These are phyloP conservation scores for Aethionema arabicum DNA, from an alignment of 345 rosid species.

Conservation along the genomic window DNA sequence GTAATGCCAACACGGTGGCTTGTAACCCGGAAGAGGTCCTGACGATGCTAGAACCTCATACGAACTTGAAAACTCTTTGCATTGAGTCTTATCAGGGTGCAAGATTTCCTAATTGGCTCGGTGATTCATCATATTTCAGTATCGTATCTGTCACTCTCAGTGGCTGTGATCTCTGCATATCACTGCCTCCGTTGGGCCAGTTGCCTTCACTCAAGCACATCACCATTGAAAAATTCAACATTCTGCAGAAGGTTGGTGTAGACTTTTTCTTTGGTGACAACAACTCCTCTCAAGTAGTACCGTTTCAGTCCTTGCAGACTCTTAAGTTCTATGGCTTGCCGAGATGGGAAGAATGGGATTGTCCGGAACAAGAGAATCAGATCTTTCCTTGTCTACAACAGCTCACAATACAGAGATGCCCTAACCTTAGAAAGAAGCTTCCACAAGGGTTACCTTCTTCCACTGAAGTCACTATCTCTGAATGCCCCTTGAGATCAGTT, in stretches of 20 bases:
- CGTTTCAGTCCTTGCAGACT: constrained; percentile 42
- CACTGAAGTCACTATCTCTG: constrained; percentile 31
- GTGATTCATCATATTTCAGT: constrained; percentile 32
- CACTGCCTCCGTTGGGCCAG: constrained; percentile 45
- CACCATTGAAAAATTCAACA: constrained; percentile 31
- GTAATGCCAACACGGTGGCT: constrained; percentile 19
- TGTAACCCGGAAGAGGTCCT: constrained; percentile 40
- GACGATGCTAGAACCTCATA: constrained; percentile 44
- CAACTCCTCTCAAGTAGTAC: constrained; percentile 16
- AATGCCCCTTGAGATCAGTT: constrained; percentile 26
- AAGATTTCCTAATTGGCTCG: constrained; percentile 43
- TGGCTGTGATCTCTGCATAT: constrained; percentile 36
- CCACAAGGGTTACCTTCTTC: constrained; percentile 37
- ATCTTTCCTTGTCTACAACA: constrained; percentile 38
- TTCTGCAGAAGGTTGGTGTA: constrained; percentile 33
- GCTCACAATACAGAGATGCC: constrained; percentile 36
- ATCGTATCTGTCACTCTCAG: constrained; percentile 30
- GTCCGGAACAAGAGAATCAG: constrained; percentile 19
- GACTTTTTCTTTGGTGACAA: constrained; percentile 41
- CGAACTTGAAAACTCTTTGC: constrained; percentile 35
- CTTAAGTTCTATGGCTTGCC: constrained; percentile 36
- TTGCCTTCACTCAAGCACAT: constrained; percentile 42
- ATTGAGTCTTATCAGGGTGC: constrained; percentile 40
- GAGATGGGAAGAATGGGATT: constrained; percentile 41
- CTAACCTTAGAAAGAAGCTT: constrained; percentile 26